Conservation (phyloP, 495 filamentous ascomycete genomes). For the Pseudevernia furfuracea region DNA sequence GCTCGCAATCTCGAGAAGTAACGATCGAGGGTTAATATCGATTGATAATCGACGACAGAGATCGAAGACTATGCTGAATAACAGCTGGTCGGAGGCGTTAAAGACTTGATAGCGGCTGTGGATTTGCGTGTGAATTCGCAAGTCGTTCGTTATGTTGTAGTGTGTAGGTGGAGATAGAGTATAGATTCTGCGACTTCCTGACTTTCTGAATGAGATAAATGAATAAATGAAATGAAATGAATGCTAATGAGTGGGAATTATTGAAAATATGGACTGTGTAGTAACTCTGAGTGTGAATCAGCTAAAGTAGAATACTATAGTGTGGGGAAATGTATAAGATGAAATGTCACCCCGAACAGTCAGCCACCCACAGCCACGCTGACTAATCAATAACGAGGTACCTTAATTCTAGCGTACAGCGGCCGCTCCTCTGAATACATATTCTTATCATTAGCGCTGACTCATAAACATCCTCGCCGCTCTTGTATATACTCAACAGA, state of each 20-base stretch:
- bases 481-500: too few relatives aligned
- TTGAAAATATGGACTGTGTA: not conserved
- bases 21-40: not conserved
- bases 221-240: too few relatives aligned
- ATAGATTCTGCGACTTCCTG: not conserved
- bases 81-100: not conserved
- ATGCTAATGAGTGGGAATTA: not conserved
- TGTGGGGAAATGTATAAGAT: too few relatives aligned
- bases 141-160: constrained; percentile 18
- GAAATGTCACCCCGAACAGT: too few relatives aligned
- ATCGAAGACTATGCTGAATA: not conserved
- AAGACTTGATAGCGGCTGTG: not conserved
- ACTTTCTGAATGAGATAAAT: not conserved
- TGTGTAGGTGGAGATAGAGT: not conserved
- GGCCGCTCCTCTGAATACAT: too few relatives aligned
- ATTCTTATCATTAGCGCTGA: too few relatives aligned
- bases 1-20: not conserved
- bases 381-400: too few relatives aligned
- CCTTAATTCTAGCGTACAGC: too few relatives aligned
- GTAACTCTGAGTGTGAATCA: not conserved
- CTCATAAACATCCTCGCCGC: too few relatives aligned
- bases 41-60: not conserved
- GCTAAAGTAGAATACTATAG: too few relatives aligned
- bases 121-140: constrained; percentile 23
- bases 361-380: too few relatives aligned